Evolutionary conservation across 192 early-diverging fungal genomes (phyloP).

Genomic region (Backusella macrospora): DNA sequence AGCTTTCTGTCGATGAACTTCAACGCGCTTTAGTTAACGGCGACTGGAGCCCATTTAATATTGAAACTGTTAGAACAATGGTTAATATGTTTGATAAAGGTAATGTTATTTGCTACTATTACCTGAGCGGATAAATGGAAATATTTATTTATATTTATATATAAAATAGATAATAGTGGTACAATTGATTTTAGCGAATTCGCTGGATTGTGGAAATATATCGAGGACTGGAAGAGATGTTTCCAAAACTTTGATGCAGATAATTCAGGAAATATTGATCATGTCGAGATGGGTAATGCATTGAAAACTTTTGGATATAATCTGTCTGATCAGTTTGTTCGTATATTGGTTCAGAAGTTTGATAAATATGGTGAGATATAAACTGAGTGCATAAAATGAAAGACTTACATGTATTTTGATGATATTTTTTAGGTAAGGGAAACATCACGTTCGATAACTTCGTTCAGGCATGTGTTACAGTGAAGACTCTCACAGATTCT

Average conservation of each 20-base stretch:
- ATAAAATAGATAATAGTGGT: conserved; percentile 65
- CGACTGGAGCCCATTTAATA: conserved; percentile 81
- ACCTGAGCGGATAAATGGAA: neutral
- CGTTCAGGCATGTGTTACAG: conserved; percentile 77
- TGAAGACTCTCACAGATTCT: conserved; percentile 75
- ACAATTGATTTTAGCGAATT: conserved; percentile 81
- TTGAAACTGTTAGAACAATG: conserved; percentile 82
- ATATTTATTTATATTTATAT: neutral
- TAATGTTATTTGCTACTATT: conserved; percentile 24
- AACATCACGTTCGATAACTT: conserved; percentile 86
- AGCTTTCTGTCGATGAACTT: conserved; percentile 70
- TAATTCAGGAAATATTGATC: conserved; percentile 75
- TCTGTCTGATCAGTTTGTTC: conserved; percentile 68
- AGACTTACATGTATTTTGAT: neutral
- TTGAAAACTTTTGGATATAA: conserved; percentile 80
- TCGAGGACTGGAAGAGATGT: conserved; percentile 83
- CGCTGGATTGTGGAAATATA: conserved; percentile 77
- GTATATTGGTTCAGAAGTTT: conserved; percentile 72
- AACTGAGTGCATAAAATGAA: neutral
- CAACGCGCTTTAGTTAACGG: conserved; percentile 76
- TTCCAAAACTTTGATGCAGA: conserved; percentile 80
- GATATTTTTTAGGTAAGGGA: conserved; percentile 54
- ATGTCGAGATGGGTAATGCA: conserved; percentile 68
- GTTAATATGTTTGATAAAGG: conserved; percentile 78
- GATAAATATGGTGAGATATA: conserved; percentile 71